phyloP scores from a whole-genome alignment of 2,329 filamentous ascomycete genomes.

The Fusarium kyushuense region DNA sequence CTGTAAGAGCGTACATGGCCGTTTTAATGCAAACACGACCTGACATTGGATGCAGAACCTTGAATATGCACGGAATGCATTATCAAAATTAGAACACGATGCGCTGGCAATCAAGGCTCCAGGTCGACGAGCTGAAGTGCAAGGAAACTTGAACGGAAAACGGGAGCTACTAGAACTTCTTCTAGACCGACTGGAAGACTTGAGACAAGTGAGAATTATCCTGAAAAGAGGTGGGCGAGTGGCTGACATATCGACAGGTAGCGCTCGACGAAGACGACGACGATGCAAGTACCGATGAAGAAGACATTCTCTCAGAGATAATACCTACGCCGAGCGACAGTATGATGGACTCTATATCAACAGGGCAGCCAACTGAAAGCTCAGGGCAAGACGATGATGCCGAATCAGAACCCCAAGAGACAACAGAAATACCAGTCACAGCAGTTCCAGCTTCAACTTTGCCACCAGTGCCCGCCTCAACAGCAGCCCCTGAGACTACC shows the following conservation, averaged over 20 bases:
- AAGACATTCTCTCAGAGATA: conserved; percentile 68
- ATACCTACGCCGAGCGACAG: conserved; percentile 68
- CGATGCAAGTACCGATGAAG: conserved; percentile 62
- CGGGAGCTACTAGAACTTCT: conserved; percentile 75
- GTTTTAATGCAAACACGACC: not conserved
- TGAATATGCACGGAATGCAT: conserved; percentile 75
- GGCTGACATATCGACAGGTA: conserved; percentile 46
- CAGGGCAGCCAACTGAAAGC: conserved; percentile 41
- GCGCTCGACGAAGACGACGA: conserved; percentile 54
- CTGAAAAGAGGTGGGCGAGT: not conserved
- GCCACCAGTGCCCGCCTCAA: conserved; percentile 21
- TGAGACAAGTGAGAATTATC: conserved; percentile 66
- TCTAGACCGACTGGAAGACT: conserved; percentile 73
- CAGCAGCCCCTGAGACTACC: conserved; percentile 23
- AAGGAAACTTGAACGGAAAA: conserved; percentile 73
- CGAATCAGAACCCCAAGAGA: conserved; percentile 63
- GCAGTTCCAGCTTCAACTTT: conserved; percentile 19
- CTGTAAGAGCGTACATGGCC: conserved; percentile 52
- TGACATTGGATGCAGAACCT: conserved; percentile 67
- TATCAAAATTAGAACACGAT: conserved; percentile 78
- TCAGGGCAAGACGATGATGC: conserved; percentile 43
- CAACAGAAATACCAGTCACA: conserved; percentile 29
- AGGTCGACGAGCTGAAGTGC: conserved; percentile 68
- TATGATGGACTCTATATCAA: conserved; percentile 55
- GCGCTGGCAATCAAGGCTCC: conserved; percentile 69